Evolutionary conservation across 768 basidiomycete species (phyloP).

Genomic region (Russula brevipes): DNA sequence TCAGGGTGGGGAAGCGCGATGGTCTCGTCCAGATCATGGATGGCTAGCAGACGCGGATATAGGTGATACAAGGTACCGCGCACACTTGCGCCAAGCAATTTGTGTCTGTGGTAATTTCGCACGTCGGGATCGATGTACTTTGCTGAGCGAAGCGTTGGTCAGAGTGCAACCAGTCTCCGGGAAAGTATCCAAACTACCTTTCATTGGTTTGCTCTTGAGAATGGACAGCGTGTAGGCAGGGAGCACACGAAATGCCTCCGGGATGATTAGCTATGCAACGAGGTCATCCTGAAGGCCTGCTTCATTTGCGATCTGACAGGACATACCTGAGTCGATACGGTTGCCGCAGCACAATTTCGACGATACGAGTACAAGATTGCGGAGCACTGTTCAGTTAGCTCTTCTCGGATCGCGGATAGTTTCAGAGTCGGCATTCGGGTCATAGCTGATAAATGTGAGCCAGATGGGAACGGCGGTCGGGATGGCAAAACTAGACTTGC

Average conservation of each 20-base stretch:
- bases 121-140: constrained; percentile 91
- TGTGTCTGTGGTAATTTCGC: constrained; percentile 78
- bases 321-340: constrained; percentile 70
- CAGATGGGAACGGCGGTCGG: neutral
- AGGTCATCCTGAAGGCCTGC: constrained; percentile 5
- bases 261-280: constrained; percentile 72
- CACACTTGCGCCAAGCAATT: constrained; percentile 64
- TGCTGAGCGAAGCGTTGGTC: constrained; percentile 40
- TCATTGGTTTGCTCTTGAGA: constrained; percentile 87
- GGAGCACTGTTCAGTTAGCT: constrained; percentile 78
- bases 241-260: constrained; percentile 85
- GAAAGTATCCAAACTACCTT: constrained; percentile 46
- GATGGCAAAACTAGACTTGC: constrained; percentile 40
- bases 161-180: neutral
- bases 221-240: constrained; percentile 78
- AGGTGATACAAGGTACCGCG: constrained; percentile 69
- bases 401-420: constrained; percentile 74
- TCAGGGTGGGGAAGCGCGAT: constrained; percentile 62
- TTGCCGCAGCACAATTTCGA: constrained; percentile 78
- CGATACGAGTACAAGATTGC: constrained; percentile 81
- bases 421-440: constrained; percentile 52
- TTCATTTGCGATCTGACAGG: neutral
- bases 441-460: constrained; percentile 50
- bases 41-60: constrained; percentile 82
- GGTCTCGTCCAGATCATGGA: constrained; percentile 75